A percentile compares a stretch with the other conserved stretches of the same genome.
Evolutionary conservation across 179 eudicot genomes (phyloP).

Genomic region (Silene vulgaris): DNA sequence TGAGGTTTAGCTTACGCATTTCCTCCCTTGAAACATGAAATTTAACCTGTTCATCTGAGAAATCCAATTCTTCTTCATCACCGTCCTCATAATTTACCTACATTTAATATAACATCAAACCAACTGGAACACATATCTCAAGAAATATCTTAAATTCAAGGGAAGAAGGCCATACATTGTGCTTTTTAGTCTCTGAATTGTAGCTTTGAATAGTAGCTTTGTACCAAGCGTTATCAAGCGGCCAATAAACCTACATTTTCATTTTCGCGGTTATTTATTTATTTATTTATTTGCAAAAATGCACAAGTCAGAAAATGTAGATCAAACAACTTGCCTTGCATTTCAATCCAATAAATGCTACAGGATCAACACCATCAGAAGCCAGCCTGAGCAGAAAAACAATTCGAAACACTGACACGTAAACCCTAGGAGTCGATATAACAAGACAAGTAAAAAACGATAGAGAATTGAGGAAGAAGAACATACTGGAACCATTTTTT

Average conservation of each 20-base stretch:
- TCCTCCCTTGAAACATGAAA: constrained; percentile 61
- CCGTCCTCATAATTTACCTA: constrained; percentile 77
- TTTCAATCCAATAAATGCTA: constrained; percentile 59
- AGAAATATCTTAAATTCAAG: constrained; percentile 1
- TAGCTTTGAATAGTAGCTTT: constrained; percentile 47
- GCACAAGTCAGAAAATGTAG: not conserved
- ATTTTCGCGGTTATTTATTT: not conserved
- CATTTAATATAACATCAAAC: constrained; percentile 22
- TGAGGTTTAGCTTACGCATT: constrained; percentile 52
- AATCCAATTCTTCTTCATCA: constrained; percentile 56
- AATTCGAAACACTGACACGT: constrained; percentile 1
- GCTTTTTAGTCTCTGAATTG: constrained; percentile 42
- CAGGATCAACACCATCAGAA: constrained; percentile 57
- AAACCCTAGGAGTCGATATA: not conserved
- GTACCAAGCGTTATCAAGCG: constrained; percentile 88
- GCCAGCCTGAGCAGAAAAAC: constrained; percentile 50
- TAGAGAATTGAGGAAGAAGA: not conserved
- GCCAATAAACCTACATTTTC: constrained; percentile 78
- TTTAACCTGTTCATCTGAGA: constrained; percentile 58
- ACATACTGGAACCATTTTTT: constrained; percentile 75
- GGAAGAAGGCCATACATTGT: constrained; percentile 47
- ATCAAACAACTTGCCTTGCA: constrained; percentile 59
- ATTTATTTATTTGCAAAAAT: no score
- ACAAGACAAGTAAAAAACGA: not conserved
- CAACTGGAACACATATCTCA: not conserved